Conservation (phyloP, 192 early-diverging fungal species). For the Coemansia sp. region DNA sequence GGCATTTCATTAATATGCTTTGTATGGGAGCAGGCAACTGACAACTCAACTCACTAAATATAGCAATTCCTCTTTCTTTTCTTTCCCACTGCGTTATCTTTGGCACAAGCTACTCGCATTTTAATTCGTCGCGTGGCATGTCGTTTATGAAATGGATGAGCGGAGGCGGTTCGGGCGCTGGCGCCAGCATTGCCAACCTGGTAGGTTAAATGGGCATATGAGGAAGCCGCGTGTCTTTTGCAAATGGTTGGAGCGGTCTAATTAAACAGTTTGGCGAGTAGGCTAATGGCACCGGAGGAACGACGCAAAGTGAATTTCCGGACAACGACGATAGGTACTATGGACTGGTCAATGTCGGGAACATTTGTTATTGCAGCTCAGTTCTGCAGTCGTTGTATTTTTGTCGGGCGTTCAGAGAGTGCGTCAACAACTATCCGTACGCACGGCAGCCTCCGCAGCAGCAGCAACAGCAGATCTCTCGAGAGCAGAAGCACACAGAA, state of each 20-base stretch:
- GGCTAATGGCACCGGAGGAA: constrained; percentile 20
- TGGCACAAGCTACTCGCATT: not conserved
- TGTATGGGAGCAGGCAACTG: not conserved
- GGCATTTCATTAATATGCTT: not conserved
- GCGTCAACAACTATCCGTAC: constrained; percentile 74
- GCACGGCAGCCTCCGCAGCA: constrained; percentile 31
- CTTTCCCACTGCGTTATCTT: not conserved
- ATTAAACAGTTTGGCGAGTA: constrained; percentile 10
- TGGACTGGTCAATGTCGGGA: constrained; percentile 86
- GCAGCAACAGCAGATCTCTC: constrained; percentile 2
- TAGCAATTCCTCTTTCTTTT: not conserved
- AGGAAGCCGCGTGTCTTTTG: too few species aligned
- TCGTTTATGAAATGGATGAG: constrained; percentile 72
- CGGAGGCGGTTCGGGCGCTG: constrained; percentile 28
- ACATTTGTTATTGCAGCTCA: constrained; percentile 85
- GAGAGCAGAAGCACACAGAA: not conserved
- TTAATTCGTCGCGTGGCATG: constrained; percentile 37
- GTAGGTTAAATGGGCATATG: constrained; percentile 9
- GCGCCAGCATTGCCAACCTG: constrained; percentile 6
- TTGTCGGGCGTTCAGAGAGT: constrained; percentile 91
- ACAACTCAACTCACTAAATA: not conserved
- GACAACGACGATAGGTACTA: constrained; percentile 75
- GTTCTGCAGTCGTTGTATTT: constrained; percentile 95
- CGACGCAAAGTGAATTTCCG: constrained; percentile 38
- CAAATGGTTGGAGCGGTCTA: not conserved